Percentiles rank a stretch among this genome's conserved stretches.
These are phyloP conservation scores for Mycena olivaceomarginata DNA, from an alignment of 768 basidiomycete genomes.

Conservation along the genomic window DNA sequence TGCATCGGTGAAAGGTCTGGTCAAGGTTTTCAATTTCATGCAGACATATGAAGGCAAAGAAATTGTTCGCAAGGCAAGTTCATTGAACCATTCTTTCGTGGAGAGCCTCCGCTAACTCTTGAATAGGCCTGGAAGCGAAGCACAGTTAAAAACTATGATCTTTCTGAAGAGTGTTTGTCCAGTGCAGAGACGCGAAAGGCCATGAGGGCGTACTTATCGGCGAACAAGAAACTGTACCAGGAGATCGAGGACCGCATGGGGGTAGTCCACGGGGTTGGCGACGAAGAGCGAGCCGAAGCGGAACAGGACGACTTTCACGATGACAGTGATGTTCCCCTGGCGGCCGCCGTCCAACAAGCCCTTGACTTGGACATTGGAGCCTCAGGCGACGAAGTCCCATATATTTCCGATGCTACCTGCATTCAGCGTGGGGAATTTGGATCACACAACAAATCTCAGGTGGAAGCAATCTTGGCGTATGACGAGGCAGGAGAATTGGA, in stretches of 20 bases:
- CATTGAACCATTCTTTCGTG: neutral
- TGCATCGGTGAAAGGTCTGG: too few species aligned
- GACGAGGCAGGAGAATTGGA: neutral
- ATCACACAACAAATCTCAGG: neutral
- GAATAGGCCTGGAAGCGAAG: neutral
- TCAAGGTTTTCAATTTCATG: too few species aligned
- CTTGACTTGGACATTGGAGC: neutral
- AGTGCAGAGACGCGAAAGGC: neutral
- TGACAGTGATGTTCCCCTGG: neutral
- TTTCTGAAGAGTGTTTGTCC: neutral
- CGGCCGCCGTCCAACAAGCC: neutral
- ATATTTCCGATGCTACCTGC: neutral
- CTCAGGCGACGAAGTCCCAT: neutral
- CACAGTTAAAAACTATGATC: neutral
- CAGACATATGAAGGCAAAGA: neutral
- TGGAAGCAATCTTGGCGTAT: neutral
- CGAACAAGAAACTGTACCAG: slow-evolving; percentile 1
- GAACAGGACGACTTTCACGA: neutral
- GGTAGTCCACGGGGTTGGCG: neutral
- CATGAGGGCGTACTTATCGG: neutral
- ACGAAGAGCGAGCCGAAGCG: neutral
- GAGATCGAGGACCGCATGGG: neutral
- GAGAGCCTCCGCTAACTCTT: neutral
- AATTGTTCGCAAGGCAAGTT: neutral
- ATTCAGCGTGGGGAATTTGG: neutral